Evolutionary conservation across 805 yeast species (phyloP).

Genomic region (Teunomyces cretensis): DNA sequence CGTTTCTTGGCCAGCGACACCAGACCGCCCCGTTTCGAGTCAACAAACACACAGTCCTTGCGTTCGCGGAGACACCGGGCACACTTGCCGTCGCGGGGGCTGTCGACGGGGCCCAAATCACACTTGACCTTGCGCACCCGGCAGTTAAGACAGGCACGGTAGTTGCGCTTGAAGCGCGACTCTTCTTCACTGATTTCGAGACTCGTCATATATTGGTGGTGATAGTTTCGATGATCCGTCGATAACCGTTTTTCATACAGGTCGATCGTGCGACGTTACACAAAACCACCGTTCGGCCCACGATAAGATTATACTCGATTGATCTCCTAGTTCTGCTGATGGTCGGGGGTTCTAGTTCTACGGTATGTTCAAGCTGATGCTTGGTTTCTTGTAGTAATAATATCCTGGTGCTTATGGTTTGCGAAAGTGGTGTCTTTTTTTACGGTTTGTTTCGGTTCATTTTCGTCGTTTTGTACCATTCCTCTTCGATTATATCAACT

Average conservation of each 20-base stretch:
- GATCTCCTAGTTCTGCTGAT: no score
- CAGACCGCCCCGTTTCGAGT: conserved; percentile 30
- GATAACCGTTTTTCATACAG: conserved; percentile 1
- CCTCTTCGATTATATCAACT: no score
- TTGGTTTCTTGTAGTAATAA: no score
- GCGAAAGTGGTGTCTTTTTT: no score
- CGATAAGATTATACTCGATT: no score
- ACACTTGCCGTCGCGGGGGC: conserved; percentile 80
- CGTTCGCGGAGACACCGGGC: conserved; percentile 81
- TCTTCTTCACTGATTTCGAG: conserved; percentile 11
- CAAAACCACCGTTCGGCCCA: no score
- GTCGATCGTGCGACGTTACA: neutral
- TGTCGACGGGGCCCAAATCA: conserved; percentile 74
- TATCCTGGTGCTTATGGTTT: no score
- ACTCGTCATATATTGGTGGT: neutral
- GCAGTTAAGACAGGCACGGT: conserved; percentile 84
- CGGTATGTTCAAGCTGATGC: no score
- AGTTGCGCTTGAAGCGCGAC: conserved; percentile 55
- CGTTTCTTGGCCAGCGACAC: conserved; percentile 45
- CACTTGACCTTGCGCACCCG: conserved; percentile 82
- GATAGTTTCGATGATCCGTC: conserved; percentile 2
- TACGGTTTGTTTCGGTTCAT: no score
- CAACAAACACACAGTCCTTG: conserved; percentile 70
- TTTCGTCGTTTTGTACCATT: no score
- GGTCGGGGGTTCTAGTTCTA: no score